Base-by-base conservation (phyloP, 164 flowering plant species). In the Magnolia kwangsiensis region DNA sequence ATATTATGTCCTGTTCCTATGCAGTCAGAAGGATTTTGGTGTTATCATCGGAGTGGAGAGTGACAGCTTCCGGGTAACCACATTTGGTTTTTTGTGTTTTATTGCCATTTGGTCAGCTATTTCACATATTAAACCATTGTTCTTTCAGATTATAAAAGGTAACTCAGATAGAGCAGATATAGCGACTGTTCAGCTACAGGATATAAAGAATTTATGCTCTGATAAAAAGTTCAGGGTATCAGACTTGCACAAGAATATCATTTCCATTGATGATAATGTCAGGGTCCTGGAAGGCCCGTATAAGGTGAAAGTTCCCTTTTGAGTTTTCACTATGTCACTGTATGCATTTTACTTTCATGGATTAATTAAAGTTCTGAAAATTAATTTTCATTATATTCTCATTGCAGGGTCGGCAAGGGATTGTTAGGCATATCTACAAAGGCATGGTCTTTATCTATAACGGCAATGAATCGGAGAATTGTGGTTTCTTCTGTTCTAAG, bases 1-100 rank as follows among this genome's bases (percentile, higher is more conserved):
- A 3, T 14, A 3, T 55, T 11, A 55, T 9, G 11, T 11, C 61
- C 18, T 55, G 70, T 78, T 73, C 50, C n/a, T 8, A 74, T 88
- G 82, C 88, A 95, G 98, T 14, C 86, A 83, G 75, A 90, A 87
- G 79, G 96, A 89, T 78, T 89, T 90, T 87, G 98, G 98, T 70
- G 82, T 95, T 66, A 82, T 95, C 64, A 72, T 92, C 11, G 90
- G 92, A 55, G 75, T 86, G 72, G 94, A 91, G 76, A 87, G 80
- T 78, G 90, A 85, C 64, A 58, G 59, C 74, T 88, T 85, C 82
- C 91, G 92, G 98, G 98, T 95, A 82, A 16, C 49, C 19, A 19
- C 27, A 37, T 8, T 49, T 71, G 10, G 21, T 50, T 24, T 71
- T 72, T 51, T 73, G 21, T 71, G 72, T 37, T 37, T 24, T 8